Percentiles rank a stretch among this genome's conserved stretches.
phyloP scores from a whole-genome alignment of 2,329 filamentous ascomycete genomes.

The Neopestalotiopsis sp. region DNA sequence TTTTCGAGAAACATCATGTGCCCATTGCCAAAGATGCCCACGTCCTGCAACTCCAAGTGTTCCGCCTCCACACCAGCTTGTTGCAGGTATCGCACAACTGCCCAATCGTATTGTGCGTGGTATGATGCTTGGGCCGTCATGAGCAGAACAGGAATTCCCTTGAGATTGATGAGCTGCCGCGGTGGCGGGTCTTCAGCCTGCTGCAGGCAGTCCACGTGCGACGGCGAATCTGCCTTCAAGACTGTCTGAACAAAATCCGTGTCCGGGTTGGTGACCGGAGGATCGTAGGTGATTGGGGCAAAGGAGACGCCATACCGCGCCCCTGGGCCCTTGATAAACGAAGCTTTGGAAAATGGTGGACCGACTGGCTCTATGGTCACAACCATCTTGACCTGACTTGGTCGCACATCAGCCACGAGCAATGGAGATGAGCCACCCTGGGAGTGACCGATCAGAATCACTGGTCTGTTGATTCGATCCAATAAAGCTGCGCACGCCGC shows the following conservation, averaged over 20 bases:
- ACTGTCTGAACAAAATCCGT: conserved; percentile 38
- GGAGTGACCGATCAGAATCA: conserved; percentile 49
- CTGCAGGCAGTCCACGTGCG: conserved; percentile 34
- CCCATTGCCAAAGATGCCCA: conserved; percentile 48
- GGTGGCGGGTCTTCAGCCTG: conserved; percentile 41
- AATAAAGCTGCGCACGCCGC: conserved; percentile 46
- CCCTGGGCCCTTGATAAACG: conserved; percentile 36
- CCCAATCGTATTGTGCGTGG: conserved; percentile 51
- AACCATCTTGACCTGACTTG: conserved; percentile 45
- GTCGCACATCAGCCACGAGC: conserved; percentile 46
- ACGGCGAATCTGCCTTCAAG: conserved; percentile 27
- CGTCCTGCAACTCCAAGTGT: conserved; percentile 41
- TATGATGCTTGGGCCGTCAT: conserved; percentile 49
- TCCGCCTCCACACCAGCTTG: conserved; percentile 45
- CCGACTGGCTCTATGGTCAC: conserved; percentile 52
- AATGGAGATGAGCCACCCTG: conserved; percentile 49
- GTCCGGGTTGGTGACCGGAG: conserved; percentile 42
- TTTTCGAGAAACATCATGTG: conserved; percentile 55
- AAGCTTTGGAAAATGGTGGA: conserved; percentile 50
- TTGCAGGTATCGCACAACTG: conserved; percentile 43
- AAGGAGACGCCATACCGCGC: conserved; percentile 52
- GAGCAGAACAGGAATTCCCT: conserved; percentile 40
- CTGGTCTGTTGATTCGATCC: conserved; percentile 46
- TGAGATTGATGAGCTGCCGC: conserved; percentile 42
- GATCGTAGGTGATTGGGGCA: conserved; percentile 53